phyloP scores from a whole-genome alignment of 768 basidiomycete genomes.

The Kondoa subrosea region DNA sequence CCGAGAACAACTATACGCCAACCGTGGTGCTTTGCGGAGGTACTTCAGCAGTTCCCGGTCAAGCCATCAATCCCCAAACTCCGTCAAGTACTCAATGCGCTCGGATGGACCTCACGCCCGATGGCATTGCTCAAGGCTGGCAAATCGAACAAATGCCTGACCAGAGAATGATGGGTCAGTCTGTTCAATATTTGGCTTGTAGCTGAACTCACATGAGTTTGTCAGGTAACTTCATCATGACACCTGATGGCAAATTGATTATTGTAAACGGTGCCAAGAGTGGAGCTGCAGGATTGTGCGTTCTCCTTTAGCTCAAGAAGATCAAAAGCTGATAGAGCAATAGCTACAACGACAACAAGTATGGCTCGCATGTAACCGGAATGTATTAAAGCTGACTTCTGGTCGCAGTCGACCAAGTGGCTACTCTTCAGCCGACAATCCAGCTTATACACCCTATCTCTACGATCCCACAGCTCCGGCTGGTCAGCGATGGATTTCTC shows the following conservation, averaged over 20 bases:
- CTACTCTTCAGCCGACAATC: constrained; percentile 37
- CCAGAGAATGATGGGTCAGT: constrained; percentile 49
- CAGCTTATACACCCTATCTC: constrained; percentile 44
- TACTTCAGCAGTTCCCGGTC: constrained; percentile 15
- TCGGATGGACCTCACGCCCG: constrained; percentile 32
- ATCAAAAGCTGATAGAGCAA: not conserved
- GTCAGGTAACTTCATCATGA: constrained; percentile 37
- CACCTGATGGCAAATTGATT: constrained; percentile 28
- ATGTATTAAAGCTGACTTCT: too few relatives aligned
- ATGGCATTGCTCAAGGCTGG: constrained; percentile 31
- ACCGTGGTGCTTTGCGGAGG: constrained; percentile 78
- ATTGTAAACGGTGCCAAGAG: constrained; percentile 25
- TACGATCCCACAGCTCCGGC: constrained; percentile 49
- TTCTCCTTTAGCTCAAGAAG: constrained; percentile 27
- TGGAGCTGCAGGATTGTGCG: constrained; percentile 33
- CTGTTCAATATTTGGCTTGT: constrained; percentile 42
- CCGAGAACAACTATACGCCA: constrained; percentile 66
- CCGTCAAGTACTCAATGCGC: constrained; percentile 30
- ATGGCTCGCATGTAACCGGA: too few relatives aligned
- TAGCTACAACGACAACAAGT: constrained; percentile 43
- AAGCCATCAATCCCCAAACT: constrained; percentile 8
- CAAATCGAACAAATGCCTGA: constrained; percentile 31
- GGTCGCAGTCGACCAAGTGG: too few relatives aligned
- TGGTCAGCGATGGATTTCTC: constrained; percentile 49
- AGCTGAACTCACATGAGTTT: constrained; percentile 40